phyloP scores from a whole-genome alignment of 495 filamentous ascomycete species.

The Cercophora sp. region DNA sequence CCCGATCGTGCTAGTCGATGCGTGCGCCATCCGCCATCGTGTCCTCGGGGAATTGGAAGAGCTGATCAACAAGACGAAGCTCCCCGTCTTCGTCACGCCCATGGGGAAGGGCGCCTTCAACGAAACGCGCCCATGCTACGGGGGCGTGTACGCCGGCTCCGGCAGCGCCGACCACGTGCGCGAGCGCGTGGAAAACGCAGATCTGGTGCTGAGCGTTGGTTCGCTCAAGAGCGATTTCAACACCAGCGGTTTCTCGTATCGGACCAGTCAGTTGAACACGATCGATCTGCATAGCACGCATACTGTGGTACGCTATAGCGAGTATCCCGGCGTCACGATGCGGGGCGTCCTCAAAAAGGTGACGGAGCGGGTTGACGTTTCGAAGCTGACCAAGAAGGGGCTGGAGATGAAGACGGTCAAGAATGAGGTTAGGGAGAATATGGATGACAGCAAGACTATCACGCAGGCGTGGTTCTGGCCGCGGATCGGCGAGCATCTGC shows the following conservation, averaged over 20 bases:
- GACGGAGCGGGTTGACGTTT: conserved; percentile 54
- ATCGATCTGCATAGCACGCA: conserved; percentile 85
- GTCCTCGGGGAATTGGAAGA: conserved; percentile 71
- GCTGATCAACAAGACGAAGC: conserved; percentile 67
- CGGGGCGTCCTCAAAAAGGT: conserved; percentile 79
- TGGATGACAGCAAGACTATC: conserved; percentile 55
- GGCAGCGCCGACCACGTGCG: conserved; percentile 69
- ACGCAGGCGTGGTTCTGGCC: conserved; percentile 89
- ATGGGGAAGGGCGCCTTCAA: conserved; percentile 91
- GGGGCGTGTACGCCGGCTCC: conserved; percentile 82
- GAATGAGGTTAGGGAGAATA: conserved; percentile 54
- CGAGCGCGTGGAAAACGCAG: conserved; percentile 71
- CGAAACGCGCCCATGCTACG: conserved; percentile 70
- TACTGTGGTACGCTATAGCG: conserved; percentile 71
- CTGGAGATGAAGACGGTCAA: conserved; percentile 44
- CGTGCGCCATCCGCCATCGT: conserved; percentile 81
- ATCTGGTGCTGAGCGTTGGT: conserved; percentile 80
- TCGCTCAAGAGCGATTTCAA: conserved; percentile 86
- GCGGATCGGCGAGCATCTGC: conserved; percentile 69
- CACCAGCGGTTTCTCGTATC: conserved; percentile 84
- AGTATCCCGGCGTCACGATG: conserved; percentile 83
- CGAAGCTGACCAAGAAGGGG: conserved; percentile 47
- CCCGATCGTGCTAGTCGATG: conserved; percentile 83
- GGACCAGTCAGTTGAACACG: conserved; percentile 71
- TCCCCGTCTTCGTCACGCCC: conserved; percentile 83